A percentile compares a stretch with the other conserved stretches of the same genome.
Evolutionary conservation across 768 basidiomycete genomes (phyloP).

Genomic region (Leucogyrophana mollusca): DNA sequence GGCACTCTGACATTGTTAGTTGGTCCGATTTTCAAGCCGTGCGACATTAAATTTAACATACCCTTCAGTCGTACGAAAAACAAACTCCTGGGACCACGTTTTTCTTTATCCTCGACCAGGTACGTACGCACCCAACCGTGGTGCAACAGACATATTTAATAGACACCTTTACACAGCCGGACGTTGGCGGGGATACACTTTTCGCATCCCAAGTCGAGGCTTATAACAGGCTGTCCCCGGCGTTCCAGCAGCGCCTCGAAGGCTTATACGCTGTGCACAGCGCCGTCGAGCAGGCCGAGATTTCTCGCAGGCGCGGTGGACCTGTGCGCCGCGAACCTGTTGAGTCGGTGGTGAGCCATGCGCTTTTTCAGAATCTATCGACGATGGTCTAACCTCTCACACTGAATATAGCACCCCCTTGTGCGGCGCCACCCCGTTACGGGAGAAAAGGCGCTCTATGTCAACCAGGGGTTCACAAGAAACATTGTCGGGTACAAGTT

Average conservation of each 20-base stretch:
- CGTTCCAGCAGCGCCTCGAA: constrained; percentile 56
- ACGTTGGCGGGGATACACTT: constrained; percentile 51
- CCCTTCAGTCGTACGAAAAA: constrained; percentile 47
- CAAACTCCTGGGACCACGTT: constrained; percentile 56
- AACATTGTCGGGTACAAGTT: constrained; percentile 54
- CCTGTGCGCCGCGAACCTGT: constrained; percentile 51
- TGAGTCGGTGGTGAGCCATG: constrained; percentile 42
- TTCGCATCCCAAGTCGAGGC: constrained; percentile 59
- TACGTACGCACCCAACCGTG: constrained; percentile 1
- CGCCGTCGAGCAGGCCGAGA: constrained; percentile 51
- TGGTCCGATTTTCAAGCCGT: background rate
- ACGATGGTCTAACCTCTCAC: too few species aligned
- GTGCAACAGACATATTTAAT: too few species aligned
- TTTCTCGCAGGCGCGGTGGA: constrained; percentile 40
- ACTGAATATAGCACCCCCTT: constrained; percentile 48
- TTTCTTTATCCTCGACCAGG: constrained; percentile 55
- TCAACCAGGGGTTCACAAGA: constrained; percentile 55
- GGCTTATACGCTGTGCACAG: constrained; percentile 57
- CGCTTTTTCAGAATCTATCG: too few species aligned
- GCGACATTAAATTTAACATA: background rate
- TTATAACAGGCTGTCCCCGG: constrained; percentile 56
- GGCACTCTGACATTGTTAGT: constrained; percentile 57
- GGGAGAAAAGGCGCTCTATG: constrained; percentile 59
- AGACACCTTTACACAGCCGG: constrained; percentile 3
- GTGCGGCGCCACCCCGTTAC: constrained; percentile 62